Base-by-base conservation (phyloP, 495 filamentous ascomycete genomes). In the Daldinia bambusicola region DNA sequence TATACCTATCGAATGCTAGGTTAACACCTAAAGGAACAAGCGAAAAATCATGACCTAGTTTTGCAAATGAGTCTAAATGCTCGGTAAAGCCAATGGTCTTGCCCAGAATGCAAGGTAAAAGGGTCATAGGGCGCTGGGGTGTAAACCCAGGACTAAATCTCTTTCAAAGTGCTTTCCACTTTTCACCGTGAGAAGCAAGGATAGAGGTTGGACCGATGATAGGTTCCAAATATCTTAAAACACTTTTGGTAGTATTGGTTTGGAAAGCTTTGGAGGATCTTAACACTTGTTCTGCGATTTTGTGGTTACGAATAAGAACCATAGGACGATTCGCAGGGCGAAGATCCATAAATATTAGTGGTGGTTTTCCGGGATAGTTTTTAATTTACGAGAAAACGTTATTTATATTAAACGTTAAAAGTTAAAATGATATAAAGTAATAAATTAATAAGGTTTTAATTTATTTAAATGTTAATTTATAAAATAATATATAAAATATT, bases 301-400 rank as follows among this genome's bases (percentile, higher is more conserved):
- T 75, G 38, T 83, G 80, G 50, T 78, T 75, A 2, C 75, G 40
- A 26, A 84, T 67, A 22, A 82, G 57, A 14, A 82, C 56, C 52
- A 79, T 43, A 0, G 68, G 67, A 14, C 14, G 37, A 16, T 60
- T 65, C 1, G 73, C 51, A 6, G 79, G 76, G 13, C 77, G 75
- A 7, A 78, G 58, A 48, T 80, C 76, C 2, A 74, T 7, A 66
- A 69, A 38, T 18, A 71, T 36, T 14, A 56, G 30, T 30, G 53
- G 53, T 31, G 53, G 53, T 56, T 10, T 56, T 8, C 53, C 53
- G 4, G 36, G 53, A 14, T 56, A 30, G 13, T 56, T n/a, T 9
- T 56, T 56, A 30, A 56, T 56, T 56, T 56, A 30, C 16, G 37
- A 32, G 57, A 60, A 60, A 9, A 60, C 60, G 32, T 34, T 53